Conservation (phyloP, 495 filamentous ascomycete genomes). For the Penicillium waksmanii region DNA sequence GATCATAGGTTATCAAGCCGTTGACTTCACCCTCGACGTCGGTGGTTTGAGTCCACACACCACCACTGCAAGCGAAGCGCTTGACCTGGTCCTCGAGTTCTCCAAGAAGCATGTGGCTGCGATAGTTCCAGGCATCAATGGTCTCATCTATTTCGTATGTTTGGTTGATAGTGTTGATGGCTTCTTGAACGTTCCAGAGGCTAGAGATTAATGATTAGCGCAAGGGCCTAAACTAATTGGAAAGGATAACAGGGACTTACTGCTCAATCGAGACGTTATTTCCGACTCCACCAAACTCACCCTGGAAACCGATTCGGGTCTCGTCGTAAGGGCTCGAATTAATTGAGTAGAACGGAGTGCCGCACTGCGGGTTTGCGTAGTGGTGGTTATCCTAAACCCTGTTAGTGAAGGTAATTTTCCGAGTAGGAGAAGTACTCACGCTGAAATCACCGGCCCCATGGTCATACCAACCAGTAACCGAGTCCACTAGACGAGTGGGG, state of each 20-base stretch:
- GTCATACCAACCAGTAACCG: constrained; percentile 64
- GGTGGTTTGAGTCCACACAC: constrained; percentile 68
- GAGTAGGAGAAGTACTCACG: constrained; percentile 24
- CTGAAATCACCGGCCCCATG: constrained; percentile 63
- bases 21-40: constrained; percentile 79
- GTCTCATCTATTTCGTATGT: constrained; percentile 66
- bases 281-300: constrained; percentile 70
- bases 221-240: background rate
- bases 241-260: constrained; percentile 24
- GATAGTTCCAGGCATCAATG: constrained; percentile 67
- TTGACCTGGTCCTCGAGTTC: constrained; percentile 62
- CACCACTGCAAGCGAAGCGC: constrained; percentile 60
- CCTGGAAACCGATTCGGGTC: constrained; percentile 64
- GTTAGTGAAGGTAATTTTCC: background rate
- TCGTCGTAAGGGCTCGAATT: constrained; percentile 60
- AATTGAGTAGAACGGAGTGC: constrained; percentile 64
- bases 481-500: constrained; percentile 62
- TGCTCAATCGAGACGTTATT: constrained; percentile 60
- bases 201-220: constrained; percentile 15
- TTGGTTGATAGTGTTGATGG: constrained; percentile 60
- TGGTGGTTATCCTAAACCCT: constrained; percentile 65
- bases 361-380: constrained; percentile 72
- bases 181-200: constrained; percentile 60
- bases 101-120: constrained; percentile 53
- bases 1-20: constrained; percentile 69